Percentiles rank a stretch among this genome's conserved stretches.
Evolutionary conservation across 1,284 basidiomycete genomes (phyloP).

Genomic region (Pseudozyma tsukubaensis): DNA sequence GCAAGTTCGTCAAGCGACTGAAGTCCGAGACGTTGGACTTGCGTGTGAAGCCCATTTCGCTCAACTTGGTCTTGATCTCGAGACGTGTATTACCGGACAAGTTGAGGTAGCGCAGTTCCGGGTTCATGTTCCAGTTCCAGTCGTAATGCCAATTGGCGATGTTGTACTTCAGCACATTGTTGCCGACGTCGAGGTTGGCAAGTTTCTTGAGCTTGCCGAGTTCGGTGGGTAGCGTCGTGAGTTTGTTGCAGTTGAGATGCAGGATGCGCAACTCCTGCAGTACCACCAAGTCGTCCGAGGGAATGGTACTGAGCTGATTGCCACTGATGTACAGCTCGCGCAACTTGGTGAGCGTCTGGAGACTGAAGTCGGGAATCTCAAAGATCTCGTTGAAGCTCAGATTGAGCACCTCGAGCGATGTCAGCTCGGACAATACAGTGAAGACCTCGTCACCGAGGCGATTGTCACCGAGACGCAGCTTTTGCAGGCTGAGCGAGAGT

Average conservation of each 20-base stretch:
- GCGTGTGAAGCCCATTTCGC: slow-evolving; percentile 66
- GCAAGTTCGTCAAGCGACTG: slow-evolving; percentile 82
- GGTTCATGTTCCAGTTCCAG: slow-evolving; percentile 99
- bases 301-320: slow-evolving; percentile 89
- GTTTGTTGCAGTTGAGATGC: slow-evolving; percentile 92
- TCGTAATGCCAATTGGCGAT: slow-evolving; percentile 99
- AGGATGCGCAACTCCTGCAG: slow-evolving; percentile 70
- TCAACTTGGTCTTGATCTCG: slow-evolving; percentile 79
- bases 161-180: slow-evolving; percentile 95
- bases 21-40: slow-evolving; percentile 80
- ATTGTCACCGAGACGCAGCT: slow-evolving; percentile 91
- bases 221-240: slow-evolving; percentile 92
- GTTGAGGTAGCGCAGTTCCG: slow-evolving; percentile 88
- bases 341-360: slow-evolving; percentile 77
- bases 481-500: slow-evolving; percentile 79
- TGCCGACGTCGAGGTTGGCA: slow-evolving; percentile 89
- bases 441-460: slow-evolving; percentile 84
- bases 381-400: slow-evolving; percentile 95
- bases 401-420: slow-evolving; percentile 77
- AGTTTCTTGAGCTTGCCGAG: slow-evolving; percentile 84
- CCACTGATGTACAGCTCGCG: slow-evolving; percentile 92
- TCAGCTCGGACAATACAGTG: slow-evolving; percentile 78
- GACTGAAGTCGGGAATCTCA: slow-evolving; percentile 79
- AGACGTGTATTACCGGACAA: slow-evolving; percentile 86
- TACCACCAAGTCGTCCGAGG: slow-evolving; percentile 73